Base-by-base conservation (phyloP, 1,284 basidiomycete genomes). In the Schizophyllum amplum region DNA sequence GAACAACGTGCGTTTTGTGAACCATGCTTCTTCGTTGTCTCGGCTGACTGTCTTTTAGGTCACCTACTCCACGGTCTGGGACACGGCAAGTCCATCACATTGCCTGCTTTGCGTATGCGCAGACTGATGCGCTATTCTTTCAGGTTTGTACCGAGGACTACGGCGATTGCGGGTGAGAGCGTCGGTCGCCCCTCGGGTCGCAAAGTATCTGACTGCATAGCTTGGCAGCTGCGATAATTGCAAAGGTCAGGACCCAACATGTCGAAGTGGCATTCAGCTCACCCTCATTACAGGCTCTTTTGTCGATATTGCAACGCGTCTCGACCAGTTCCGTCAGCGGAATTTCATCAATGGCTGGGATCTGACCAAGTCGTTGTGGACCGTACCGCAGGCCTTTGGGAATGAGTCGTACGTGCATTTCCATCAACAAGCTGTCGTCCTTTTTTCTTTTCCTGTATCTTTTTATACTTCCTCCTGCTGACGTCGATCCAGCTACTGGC, bases 351-450 rank as follows among this genome's bases (percentile, higher is more conserved):
- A 83, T 50, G 86, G 86, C 4, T 84, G 85, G 80, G n/a, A n/a
- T n/a, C n/a, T n/a, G n/a, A 78, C 75, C 2, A 82, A 84, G 64
- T 75, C 81, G 0, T 75, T 89, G 1, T 90, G 88, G 88, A 81
- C 82, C 1, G 87, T 90, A 0, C 86, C 87, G 0, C 88, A 90
- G 67, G 88, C 78, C 0, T 90, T 90, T 66, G 87, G 87, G 11
- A 76, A 75, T 33, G 73, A n/a, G n/a, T n/a, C n/a, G n/a, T n/a
- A n/a, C n/a, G 74, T 22, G 72, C 75, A 83, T 87, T 53, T 66
- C 83, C 53, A 23, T 71, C 0, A 53, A 0, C 26, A 27, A 55
- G n/a, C n/a, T n/a, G n/a, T n/a, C n/a, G n/a, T n/a, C n/a, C n/a
- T n/a, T n/a, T n/a, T n/a, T n/a, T n/a, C n/a, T n/a, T n/a, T n/a